Evolutionary conservation across 176 grass and related monocot genomes (phyloP).

Genomic region (Saccharum officinarum): DNA sequence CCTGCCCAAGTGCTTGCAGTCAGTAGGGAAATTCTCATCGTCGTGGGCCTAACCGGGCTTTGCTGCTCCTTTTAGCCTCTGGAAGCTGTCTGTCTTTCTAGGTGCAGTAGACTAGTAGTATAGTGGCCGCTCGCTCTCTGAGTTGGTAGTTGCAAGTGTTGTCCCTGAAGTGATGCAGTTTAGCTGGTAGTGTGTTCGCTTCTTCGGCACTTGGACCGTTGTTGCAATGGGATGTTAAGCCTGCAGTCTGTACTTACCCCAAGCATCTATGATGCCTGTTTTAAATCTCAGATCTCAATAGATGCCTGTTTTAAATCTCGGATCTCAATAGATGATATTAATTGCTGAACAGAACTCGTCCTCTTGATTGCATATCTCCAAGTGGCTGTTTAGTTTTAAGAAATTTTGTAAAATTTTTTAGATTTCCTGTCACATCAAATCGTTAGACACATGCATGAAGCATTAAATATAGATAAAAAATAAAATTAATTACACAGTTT

Average conservation of each 20-base stretch:
- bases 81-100: neutral
- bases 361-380: neutral
- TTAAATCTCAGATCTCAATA: slow-evolving; percentile 10
- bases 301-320: neutral
- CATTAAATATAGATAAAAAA: too few species aligned
- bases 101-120: slow-evolving; percentile 13
- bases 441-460: too few species aligned
- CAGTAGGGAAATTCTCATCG: neutral
- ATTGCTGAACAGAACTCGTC: neutral
- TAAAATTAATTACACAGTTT: too few species aligned
- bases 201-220: slow-evolving; percentile 5
- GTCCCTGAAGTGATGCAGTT: slow-evolving; percentile 12
- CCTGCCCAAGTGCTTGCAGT: neutral
- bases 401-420: too few species aligned
- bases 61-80: slow-evolving; percentile 1
- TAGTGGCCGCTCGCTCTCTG: neutral
- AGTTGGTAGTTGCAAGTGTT: neutral
- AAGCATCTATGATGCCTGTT: slow-evolving; percentile 21
- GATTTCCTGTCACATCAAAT: too few species aligned
- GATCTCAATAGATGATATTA: neutral
- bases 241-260: slow-evolving; percentile 31
- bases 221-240: neutral
- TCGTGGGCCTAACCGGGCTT: neutral
- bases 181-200: slow-evolving; percentile 18
- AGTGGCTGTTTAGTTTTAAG: too few species aligned